These are phyloP conservation scores for Fomitopsis schrenkii DNA, from an alignment of 1,284 basidiomycete species.

Conservation along the genomic window DNA sequence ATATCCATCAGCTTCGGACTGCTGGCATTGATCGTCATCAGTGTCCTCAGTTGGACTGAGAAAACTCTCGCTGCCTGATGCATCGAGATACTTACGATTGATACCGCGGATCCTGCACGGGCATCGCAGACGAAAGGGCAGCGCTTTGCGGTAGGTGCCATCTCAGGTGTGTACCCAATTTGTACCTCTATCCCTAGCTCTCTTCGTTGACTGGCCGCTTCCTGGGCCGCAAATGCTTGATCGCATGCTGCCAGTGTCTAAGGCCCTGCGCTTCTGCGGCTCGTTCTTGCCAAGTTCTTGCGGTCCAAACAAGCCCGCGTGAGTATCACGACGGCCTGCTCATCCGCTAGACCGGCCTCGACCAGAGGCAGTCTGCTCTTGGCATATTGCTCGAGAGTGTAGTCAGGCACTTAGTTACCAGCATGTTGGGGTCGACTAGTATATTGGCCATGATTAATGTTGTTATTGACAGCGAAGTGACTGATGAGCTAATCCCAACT, in stretches of 20 bases:
- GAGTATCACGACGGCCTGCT: neutral
- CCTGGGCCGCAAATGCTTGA: neutral
- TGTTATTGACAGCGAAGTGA: neutral
- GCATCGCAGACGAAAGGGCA: conserved; percentile 72
- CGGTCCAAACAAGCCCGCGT: neutral
- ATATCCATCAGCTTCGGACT: too few species aligned
- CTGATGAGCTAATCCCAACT: too few species aligned
- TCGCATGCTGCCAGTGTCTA: neutral
- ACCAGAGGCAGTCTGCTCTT: neutral
- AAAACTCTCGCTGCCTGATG: too few species aligned
- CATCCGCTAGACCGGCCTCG: neutral
- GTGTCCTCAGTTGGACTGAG: too few species aligned
- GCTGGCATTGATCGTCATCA: too few species aligned
- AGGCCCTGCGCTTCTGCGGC: neutral
- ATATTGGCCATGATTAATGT: neutral
- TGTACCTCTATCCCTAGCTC: conserved; percentile 43
- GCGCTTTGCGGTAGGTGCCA: conserved; percentile 87
- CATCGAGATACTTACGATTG: too few species aligned
- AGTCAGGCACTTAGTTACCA: neutral
- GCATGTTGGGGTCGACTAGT: neutral
- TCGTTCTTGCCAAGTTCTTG: neutral
- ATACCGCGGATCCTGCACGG: too few species aligned
- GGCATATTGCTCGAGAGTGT: neutral
- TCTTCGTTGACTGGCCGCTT: conserved; percentile 41
- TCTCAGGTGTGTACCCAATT: conserved; percentile 78